Evolutionary conservation across 345 rosid species (phyloP).

Genomic region (Eucalyptus victrix): DNA sequence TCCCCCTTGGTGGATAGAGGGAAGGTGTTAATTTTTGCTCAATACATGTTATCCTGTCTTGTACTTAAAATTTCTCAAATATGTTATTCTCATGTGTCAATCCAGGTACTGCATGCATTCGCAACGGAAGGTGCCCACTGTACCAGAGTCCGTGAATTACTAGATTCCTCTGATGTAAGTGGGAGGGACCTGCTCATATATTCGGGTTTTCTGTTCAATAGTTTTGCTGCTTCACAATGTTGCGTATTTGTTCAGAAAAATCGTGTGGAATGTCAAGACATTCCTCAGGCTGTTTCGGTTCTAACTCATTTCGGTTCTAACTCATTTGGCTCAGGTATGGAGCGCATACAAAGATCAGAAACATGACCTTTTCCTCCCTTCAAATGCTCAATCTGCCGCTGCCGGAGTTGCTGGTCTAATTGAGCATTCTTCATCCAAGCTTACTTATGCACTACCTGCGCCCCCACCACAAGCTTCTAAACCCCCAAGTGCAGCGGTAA

Average conservation of each 20-base stretch:
- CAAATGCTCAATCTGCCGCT: conserved; percentile 83
- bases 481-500: conserved; percentile 7
- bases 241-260: background rate
- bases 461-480: conserved; percentile 41
- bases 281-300: background rate
- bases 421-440: conserved; percentile 68
- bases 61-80: background rate
- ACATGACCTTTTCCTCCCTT: conserved; percentile 94
- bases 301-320: background rate
- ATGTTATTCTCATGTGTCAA: background rate
- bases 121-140: conserved; percentile 99
- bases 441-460: conserved; percentile 79
- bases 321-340: conserved; percentile 59
- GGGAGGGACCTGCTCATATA: background rate
- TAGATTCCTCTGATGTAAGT: conserved; percentile 92
- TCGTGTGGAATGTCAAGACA: background rate
- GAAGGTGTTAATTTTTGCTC: background rate
- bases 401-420: conserved; percentile 98
- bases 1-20: background rate
- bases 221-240: background rate
- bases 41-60: background rate
- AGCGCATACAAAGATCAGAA: conserved; percentile 94
- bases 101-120: conserved; percentile 90
- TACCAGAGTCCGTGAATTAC: conserved; percentile 67
- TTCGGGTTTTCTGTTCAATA: background rate